Evolutionary conservation across 768 basidiomycete species (phyloP), one percentile per base, ranked within the genome.

Genomic region (Clitopilus hobsonii): DNA sequence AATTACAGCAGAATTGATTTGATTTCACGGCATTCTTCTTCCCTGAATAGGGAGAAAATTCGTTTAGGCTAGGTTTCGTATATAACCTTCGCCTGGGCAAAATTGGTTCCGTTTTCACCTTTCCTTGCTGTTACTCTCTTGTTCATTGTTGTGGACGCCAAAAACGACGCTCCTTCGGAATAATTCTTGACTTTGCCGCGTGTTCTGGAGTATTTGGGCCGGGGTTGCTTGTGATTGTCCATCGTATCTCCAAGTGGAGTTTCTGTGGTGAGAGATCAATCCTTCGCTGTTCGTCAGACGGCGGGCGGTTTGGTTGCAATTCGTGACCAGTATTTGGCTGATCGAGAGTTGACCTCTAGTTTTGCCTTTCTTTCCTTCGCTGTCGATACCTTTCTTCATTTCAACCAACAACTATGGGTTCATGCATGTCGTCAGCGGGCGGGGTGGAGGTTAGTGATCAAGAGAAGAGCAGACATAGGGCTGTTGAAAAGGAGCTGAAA

Each of bases 401-500:
- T 16, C n/a, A 45, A 10, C 18, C 18, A 45, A 20, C 41, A 53
- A 38, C 53, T 45, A 91, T 92, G 89, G 93, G 94, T 57, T 81
- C 82, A 30, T 95, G 92, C 67, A 71, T 92, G 63, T 94, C 92
- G 23, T 74, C 87, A 10, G 69, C 71, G 11, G 72, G 73, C 0
- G 74, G 73, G 5, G 69, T 78, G 1, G 89, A 87, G 51, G 75
- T 88, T 6, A 75, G 80, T 8, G 90, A 92, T 51, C 81, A 86
- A 38, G 89, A 90, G 60, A 85, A 77, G 70, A 71, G 73, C 59
- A 69, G 76, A 58, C 84, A 91, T 63, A 73, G 75, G 54, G 85
- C 86, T 61, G 90, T 80, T 5, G 91, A 93, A 71, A 89, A 86
- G 71, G 79, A 83, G 61, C 74, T 95, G 56, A 87, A 78, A 67